Conservation (phyloP, 148 eudicot genomes). For the Silene conica region DNA sequence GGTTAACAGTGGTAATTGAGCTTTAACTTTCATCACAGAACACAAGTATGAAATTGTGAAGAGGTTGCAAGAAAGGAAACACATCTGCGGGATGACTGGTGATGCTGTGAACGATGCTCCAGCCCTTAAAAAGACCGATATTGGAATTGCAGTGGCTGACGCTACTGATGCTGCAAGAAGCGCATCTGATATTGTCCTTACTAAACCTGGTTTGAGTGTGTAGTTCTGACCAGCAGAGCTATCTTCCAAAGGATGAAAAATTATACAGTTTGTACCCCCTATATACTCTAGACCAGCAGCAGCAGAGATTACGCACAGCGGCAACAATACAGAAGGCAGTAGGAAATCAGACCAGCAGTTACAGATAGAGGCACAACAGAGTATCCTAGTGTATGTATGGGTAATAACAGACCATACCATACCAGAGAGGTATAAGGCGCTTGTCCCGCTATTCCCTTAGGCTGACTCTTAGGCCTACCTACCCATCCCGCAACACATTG, state of each 20-base stretch:
- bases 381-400: no score
- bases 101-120: conserved; percentile 92
- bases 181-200: conserved; percentile 73
- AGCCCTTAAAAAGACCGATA: conserved; percentile 73
- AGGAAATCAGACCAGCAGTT: no score
- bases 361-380: no score
- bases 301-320: no score
- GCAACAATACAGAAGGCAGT: no score
- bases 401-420: no score
- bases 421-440: no score
- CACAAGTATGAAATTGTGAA: conserved; percentile 83
- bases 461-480: no score
- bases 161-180: conserved; percentile 73
- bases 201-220: conserved; percentile 79
- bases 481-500: no score
- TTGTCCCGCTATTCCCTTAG: no score
- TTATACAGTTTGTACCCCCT: conserved; percentile 49
- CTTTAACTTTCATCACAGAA: conserved; percentile 31
- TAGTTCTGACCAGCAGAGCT: conserved; percentile 69
- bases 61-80: conserved; percentile 64
- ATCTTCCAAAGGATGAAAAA: conserved; percentile 85
- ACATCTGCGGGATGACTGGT: conserved; percentile 84
- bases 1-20: conserved; percentile 2
- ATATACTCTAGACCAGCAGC: no score
- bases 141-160: conserved; percentile 73